Base-by-base conservation (phyloP, 306 rosid species). In the Quercus glauca region DNA sequence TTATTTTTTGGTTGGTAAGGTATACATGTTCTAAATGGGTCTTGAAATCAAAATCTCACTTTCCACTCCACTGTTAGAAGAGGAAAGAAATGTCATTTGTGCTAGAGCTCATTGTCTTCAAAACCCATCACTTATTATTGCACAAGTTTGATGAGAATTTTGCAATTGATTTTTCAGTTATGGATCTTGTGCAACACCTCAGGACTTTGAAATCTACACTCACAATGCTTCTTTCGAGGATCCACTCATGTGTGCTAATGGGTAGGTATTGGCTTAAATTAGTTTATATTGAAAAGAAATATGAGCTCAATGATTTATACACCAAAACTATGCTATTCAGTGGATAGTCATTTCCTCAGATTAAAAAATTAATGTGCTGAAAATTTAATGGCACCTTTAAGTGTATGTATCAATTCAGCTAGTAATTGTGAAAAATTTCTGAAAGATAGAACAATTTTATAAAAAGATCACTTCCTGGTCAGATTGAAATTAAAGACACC, bases 181-280 rank as follows among this genome's bases (percentile, higher is more conserved):
- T 79, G 93, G 90, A 33, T 83, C 96, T 14, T 13, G 73, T 77
- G 96, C 96, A 15, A 88, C 96, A 3, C 78, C 93, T 79, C 79
- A 26, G 1, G 97, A 94, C 84, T 92, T 92, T 57, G 90, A 94
- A 82, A 89, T 94, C 73, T 90, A 92, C 75, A 85, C 89, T 26
- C 79, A 85, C 1, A 5, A 89, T 86, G 97, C 97, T 70, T 84
- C 98, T 25, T 92, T 90, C 51, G 98, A 94, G 87, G 97, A 94
- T 72, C 98, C 98, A 28, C 87, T 92, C 43, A 92, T 92, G 92
- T 26, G 83, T 18, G 97, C 98, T 1, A 82, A 57, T 6, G 98
- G 98, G 97, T 91, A 80, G 49, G 82, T 25, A 28, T 75, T 80
- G 25, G 4, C 20, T 20, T 58, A 41, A 5, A 5, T 56, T 2